Evolutionary conservation across 1,139 yeast species (phyloP).

Genomic region (Eremothecium sinecaudum): DNA sequence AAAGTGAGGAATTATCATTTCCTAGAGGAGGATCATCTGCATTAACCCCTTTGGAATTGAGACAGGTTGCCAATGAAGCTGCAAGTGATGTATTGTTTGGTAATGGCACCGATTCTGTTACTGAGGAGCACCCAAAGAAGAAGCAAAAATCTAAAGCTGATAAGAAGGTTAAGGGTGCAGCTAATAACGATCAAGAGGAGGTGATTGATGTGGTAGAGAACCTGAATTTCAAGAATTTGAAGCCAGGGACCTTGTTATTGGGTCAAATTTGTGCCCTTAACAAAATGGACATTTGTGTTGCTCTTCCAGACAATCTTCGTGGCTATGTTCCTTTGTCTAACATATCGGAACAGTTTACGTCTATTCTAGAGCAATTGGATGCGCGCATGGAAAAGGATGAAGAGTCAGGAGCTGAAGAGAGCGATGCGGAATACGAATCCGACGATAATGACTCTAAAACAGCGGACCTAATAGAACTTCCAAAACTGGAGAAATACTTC

Average conservation of each 20-base stretch:
- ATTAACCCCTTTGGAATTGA: constrained; percentile 80
- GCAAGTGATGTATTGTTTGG: constrained; percentile 76
- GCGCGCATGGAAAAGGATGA: constrained; percentile 35
- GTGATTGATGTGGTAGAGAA: constrained; percentile 45
- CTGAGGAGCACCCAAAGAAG: constrained; percentile 33
- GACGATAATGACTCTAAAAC: constrained; percentile 28
- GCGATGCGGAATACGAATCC: constrained; percentile 30
- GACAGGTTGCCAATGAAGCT: constrained; percentile 89
- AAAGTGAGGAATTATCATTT: constrained; percentile 54
- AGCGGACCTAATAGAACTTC: constrained; percentile 38
- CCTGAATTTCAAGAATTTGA: constrained; percentile 49
- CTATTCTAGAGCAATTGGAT: constrained; percentile 45
- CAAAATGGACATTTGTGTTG: constrained; percentile 53
- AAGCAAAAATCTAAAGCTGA: constrained; percentile 30
- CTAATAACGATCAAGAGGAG: constrained; percentile 27
- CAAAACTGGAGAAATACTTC: constrained; percentile 48
- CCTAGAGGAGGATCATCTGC: constrained; percentile 94
- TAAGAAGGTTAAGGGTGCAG: constrained; percentile 12
- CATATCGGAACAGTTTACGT: constrained; percentile 56
- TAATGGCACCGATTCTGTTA: constrained; percentile 21
- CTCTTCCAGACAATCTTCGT: constrained; percentile 73
- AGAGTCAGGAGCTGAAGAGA: constrained; percentile 29
- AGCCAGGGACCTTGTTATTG: constrained; percentile 62
- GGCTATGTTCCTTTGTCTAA: constrained; percentile 76
- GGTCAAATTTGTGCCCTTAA: constrained; percentile 64